Evolutionary conservation across 306 rosid genomes (phyloP), one percentile per base, ranked within the genome.

Genomic region (Arachis hypogaea): DNA sequence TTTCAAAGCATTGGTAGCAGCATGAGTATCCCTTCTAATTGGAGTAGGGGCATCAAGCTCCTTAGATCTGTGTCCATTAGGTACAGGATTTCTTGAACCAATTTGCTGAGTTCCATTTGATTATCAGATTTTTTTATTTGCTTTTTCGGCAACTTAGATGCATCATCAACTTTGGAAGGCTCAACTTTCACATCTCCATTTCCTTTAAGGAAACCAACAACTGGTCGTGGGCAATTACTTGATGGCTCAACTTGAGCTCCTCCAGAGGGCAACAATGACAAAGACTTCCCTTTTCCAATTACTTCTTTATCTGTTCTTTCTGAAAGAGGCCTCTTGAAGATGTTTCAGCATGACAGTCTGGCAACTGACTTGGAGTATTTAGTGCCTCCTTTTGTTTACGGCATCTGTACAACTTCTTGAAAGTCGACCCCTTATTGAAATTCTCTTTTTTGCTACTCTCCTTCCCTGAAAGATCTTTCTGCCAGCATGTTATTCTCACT

Each of bases 21-120:
- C 89, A 71, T 90, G 69, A 68, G 91, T 83, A 74, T 95, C 98
- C 85, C 83, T 92, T 87, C 93, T 87, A 59, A 79, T 77, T 43
- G 98, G 97, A 88, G 98, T 92, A 80, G 96, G 93, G 68, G 86
- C 93, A 59, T 92, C 96, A 5, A 55, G 62, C 68, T 89, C 95
- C 82, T 86, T 90, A 68, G 88, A 58, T 69, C 80, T 81, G 67
- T 87, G 88, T 57, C 88, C 98, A 85, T 82, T 88, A 73, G 85
- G 74, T 5, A 75, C 62, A 22, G 87, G 82, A 77, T 92, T 83
- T 80, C 85, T 90, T 43, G 96, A 88, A 72, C 92, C 78, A 54
- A 12, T 63, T 59, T 80, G 85, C 86, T 83, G 93, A 83, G 82
- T 80, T 77, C 91, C 92, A 86, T 85, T 90, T 86, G 96, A 66